Conservation (phyloP, 306 rosid genomes). For the Astragalus membranaceus region DNA sequence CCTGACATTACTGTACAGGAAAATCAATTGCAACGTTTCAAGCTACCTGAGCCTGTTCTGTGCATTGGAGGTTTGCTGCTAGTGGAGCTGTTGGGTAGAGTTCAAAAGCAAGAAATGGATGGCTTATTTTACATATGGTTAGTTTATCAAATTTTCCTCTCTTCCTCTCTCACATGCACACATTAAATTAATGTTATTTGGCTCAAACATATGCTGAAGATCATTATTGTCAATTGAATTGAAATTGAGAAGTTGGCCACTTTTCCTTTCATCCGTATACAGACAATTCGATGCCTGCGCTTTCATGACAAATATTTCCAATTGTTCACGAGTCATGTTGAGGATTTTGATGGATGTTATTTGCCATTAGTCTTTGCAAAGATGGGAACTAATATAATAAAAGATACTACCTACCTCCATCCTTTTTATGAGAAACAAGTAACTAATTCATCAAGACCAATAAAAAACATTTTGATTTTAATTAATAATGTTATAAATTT, state of each 20-base stretch:
- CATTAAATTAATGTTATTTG: neutral
- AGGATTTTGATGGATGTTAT: too few relatives aligned
- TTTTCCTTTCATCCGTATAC: too few relatives aligned
- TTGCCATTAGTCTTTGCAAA: too few relatives aligned
- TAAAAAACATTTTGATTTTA: too few relatives aligned
- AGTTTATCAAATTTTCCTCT: conserved; percentile 13
- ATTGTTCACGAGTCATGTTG: too few relatives aligned
- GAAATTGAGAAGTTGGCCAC: neutral
- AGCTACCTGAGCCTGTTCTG: conserved; percentile 60
- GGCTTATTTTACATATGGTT: conserved; percentile 53
- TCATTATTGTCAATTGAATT: neutral
- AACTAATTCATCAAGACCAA: too few relatives aligned
- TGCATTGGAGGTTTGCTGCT: conserved; percentile 52
- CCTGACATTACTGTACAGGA: conserved; percentile 31
- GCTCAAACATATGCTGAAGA: neutral
- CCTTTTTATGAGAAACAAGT: too few relatives aligned
- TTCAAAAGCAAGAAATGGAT: conserved; percentile 43
- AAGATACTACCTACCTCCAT: too few relatives aligned
- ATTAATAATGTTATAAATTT: too few relatives aligned
- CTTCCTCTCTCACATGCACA: neutral
- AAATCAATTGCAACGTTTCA: conserved; percentile 41
- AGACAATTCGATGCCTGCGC: too few relatives aligned
- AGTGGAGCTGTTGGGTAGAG: conserved; percentile 62
- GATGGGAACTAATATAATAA: too few relatives aligned
- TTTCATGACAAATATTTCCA: too few relatives aligned